A percentile compares a stretch with the other conserved stretches of the same genome.
Conservation (phyloP, 2,329 filamentous ascomycete genomes). For the Diaporthe nobilis region DNA sequence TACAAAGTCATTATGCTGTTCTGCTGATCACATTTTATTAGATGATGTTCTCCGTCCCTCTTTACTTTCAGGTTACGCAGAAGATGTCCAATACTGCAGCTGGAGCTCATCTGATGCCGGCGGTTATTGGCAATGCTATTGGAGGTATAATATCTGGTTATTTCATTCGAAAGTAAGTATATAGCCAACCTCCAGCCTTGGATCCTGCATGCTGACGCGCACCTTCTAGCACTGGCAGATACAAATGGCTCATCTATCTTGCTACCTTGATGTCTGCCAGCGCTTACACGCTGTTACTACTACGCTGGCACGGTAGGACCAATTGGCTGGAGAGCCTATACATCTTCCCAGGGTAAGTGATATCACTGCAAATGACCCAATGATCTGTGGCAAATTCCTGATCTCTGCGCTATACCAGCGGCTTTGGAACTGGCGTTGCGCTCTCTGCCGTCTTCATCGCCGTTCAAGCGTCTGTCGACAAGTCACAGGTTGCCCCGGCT, state of each 20-base stretch:
- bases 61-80: slow-evolving; percentile 78
- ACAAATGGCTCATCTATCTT: slow-evolving; percentile 67
- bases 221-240: slow-evolving; percentile 66
- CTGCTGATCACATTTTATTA: slow-evolving; percentile 47
- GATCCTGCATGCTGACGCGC: background rate
- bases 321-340: slow-evolving; percentile 69
- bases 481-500: slow-evolving; percentile 56
- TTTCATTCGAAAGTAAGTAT: slow-evolving; percentile 63
- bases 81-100: slow-evolving; percentile 70
- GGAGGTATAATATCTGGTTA: slow-evolving; percentile 73
- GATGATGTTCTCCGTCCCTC: slow-evolving; percentile 75
- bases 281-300: slow-evolving; percentile 66
- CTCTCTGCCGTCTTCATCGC: slow-evolving; percentile 59
- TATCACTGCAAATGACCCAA: background rate
- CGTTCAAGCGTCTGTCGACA: slow-evolving; percentile 56
- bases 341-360: slow-evolving; percentile 65
- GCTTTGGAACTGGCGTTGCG: slow-evolving; percentile 58
- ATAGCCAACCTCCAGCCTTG: background rate
- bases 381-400: background rate
- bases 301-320: slow-evolving; percentile 73
- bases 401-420: slow-evolving; percentile 45
- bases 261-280: slow-evolving; percentile 64
- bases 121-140: slow-evolving; percentile 76
- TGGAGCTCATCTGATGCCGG: slow-evolving; percentile 74
- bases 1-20: slow-evolving; percentile 5